These are phyloP conservation scores for Kwoniella newhampshirensis DNA, from an alignment of 768 basidiomycete species.

Conservation along the genomic window DNA sequence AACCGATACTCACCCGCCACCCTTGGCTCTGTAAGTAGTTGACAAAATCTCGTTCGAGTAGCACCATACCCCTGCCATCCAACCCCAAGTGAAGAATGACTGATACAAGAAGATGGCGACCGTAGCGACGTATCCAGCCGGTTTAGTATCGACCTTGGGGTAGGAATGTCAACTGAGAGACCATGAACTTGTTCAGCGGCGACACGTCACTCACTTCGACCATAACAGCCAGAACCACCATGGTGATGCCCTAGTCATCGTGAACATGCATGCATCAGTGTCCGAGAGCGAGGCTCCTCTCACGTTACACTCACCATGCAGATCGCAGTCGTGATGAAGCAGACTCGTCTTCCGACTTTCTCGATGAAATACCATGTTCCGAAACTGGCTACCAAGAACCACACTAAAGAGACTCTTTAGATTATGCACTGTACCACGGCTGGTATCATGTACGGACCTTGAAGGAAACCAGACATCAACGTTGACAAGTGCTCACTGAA, in stretches of 20 bases:
- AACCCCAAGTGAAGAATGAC: constrained; percentile 13
- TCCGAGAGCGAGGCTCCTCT: too few species aligned
- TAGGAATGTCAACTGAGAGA: too few species aligned
- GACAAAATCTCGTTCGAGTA: constrained; percentile 12
- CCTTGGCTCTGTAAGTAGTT: constrained; percentile 9
- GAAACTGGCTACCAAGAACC: constrained; percentile 9
- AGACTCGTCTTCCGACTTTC: constrained; percentile 1
- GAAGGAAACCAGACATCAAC: constrained; percentile 9
- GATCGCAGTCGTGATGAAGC: constrained; percentile 5
- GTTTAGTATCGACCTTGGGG: constrained; percentile 5
- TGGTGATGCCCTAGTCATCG: constrained; percentile 21
- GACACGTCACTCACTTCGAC: neutral
- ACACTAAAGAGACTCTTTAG: neutral
- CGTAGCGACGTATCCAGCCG: constrained; percentile 1
- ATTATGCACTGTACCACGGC: neutral
- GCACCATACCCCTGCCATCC: constrained; percentile 18
- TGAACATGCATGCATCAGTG: too few species aligned
- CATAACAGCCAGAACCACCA: constrained; percentile 20
- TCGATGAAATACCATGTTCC: constrained; percentile 15
- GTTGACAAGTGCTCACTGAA: constrained; percentile 3
- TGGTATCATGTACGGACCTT: constrained; percentile 3
- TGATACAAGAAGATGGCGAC: constrained; percentile 5
- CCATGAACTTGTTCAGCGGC: too few species aligned
- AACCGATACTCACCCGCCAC: constrained; percentile 3
- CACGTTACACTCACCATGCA: constrained; percentile 8